A percentile compares a stretch with the other conserved stretches of the same genome.
phyloP scores from a whole-genome alignment of 768 basidiomycete species.

The Clavulina sp. region DNA sequence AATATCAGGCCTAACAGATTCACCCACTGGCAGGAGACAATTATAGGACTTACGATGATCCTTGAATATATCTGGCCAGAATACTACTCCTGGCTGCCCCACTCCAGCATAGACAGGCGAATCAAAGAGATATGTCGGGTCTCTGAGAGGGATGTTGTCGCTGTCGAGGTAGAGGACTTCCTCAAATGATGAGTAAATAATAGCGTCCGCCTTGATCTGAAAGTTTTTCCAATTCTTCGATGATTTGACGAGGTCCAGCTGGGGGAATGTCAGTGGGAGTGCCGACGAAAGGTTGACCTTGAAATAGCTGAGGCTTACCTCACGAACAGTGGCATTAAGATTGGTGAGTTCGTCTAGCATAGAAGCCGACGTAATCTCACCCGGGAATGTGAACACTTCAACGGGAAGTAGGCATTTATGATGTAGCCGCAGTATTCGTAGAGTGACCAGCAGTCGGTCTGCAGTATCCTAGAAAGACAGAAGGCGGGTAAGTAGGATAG shows the following conservation, averaged over 20 bases:
- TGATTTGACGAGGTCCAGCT: background rate
- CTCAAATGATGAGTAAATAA: conserved; percentile 19
- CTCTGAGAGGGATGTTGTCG: conserved; percentile 23
- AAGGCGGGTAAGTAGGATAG: background rate
- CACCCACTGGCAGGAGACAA: too few species aligned
- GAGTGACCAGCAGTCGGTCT: conserved; percentile 17
- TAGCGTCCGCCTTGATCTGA: conserved; percentile 22
- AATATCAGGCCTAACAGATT: background rate
- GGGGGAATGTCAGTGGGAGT: too few species aligned
- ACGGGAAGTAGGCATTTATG: conserved; percentile 20
- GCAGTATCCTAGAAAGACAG: conserved; percentile 19
- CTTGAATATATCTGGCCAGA: conserved; percentile 28
- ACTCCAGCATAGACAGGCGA: conserved; percentile 15
- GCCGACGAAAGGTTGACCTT: background rate
- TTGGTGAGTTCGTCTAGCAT: conserved; percentile 14
- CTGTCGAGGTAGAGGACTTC: conserved; percentile 25
- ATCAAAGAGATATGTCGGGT: conserved; percentile 23
- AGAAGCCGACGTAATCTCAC: conserved; percentile 17
- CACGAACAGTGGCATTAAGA: conserved; percentile 18
- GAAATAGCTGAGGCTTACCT: conserved; percentile 10
- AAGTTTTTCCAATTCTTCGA: conserved; percentile 18
- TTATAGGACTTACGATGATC: conserved; percentile 19
- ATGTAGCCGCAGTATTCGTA: conserved; percentile 19
- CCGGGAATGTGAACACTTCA: conserved; percentile 24
- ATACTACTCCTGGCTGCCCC: conserved; percentile 17